Conservation (phyloP, 108 stramenopile species). For the Seminavis robusta region DNA sequence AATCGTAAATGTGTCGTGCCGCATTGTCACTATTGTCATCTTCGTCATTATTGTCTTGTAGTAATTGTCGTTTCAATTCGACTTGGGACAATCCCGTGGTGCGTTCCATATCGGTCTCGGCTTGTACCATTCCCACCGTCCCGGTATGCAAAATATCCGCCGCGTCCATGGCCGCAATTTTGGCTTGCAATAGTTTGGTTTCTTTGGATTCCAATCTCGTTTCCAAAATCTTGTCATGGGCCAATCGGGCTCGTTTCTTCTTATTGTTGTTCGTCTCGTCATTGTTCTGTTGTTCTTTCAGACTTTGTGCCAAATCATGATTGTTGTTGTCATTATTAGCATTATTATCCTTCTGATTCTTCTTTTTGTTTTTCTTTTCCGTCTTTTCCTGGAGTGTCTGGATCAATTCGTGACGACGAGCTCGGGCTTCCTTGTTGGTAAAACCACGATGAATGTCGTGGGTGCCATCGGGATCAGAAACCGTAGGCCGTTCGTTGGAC, state of each 20-base stretch:
- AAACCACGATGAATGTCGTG: constrained; percentile 1
- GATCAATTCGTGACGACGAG: background rate
- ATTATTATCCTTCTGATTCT: constrained; percentile 1
- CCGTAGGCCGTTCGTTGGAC: background rate
- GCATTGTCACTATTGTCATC: too few relatives aligned
- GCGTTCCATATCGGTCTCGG: constrained; percentile 77
- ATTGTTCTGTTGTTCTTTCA: constrained; percentile 1
- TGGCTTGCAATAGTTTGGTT: constrained; percentile 65
- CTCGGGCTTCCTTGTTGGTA: constrained; percentile 1
- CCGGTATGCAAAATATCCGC: constrained; percentile 67
- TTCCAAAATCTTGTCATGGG: constrained; percentile 25
- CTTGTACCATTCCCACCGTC: constrained; percentile 60
- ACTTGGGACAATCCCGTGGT: constrained; percentile 62
- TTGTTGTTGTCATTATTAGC: background rate
- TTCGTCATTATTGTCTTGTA: constrained; percentile 64
- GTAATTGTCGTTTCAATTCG: constrained; percentile 45
- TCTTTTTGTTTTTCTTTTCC: background rate
- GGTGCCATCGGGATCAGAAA: constrained; percentile 10
- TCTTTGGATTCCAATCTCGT: constrained; percentile 39
- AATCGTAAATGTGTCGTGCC: constrained; percentile 70
- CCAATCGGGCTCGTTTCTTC: constrained; percentile 27
- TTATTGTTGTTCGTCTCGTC: constrained; percentile 26
- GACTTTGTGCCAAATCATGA: background rate
- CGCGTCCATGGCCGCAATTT: constrained; percentile 71
- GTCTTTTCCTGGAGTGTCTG: too few relatives aligned